Evolutionary conservation across 2,329 filamentous ascomycete genomes (phyloP), one percentile per base, ranked within the genome.

Genomic region (Stromatinia cepivora): DNA sequence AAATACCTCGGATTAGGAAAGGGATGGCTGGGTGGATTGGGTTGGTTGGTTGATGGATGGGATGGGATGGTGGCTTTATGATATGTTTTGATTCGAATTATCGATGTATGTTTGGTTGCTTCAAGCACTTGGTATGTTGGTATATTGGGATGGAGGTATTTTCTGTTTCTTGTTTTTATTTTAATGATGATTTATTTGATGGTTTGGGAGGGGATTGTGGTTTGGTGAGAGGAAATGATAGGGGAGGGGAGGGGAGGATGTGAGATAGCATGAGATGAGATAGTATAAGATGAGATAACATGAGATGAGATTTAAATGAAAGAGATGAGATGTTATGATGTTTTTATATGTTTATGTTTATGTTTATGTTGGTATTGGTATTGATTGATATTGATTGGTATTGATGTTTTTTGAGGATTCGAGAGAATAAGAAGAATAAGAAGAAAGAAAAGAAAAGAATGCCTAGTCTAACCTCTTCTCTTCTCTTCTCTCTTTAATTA

Each of bases 1-100:
- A 28, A n/a, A 56, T 56, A 56, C 53, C 53, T 56, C 53, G 53
- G 53, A 34, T 34, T 56, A 56, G 53, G 53, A 56, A 56, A 36
- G 53, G 53, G 31, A 15, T 56, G 20, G 53, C 34, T 34, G 53
- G 3, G 22, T 53, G 62, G 45, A 28, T 63, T 53, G 28, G 31
- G 13, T 63, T 36, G 20, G 45, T n/a, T 28, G 46, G 45, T 28
- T 31, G 61, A 25, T 46, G 66, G 48, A 39, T 62, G 34, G 45
- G 45, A 53, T 66, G n/a, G 53, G 20, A 20, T 25, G 20, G 31
- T 31, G 65, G 28, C 4, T 66, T 66, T 36, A 31, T 1, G 39
- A 42, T 56, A 11, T 28, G 9, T 45, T 17, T 28, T 36, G 36
- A 22, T 46, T 46, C 15, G 61, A 61, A 28, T 61, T 28, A 50